Base-by-base conservation (phyloP, 768 basidiomycete species). In the Suillus plorans region DNA sequence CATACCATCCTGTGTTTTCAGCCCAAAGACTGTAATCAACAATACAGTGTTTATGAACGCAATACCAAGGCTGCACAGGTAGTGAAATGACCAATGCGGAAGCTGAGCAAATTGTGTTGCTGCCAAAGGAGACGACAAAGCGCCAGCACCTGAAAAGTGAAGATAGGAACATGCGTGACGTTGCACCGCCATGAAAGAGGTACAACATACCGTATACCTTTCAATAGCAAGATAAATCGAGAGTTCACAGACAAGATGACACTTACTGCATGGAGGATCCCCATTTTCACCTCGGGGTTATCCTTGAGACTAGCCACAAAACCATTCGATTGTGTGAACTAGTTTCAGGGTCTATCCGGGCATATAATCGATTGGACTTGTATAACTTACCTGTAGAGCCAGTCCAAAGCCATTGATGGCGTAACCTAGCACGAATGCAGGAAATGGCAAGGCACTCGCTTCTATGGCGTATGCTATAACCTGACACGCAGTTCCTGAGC, bases 1-100 rank as follows among this genome's bases (percentile, higher is more conserved):
- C 72, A 8, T 64, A 88, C 91, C 87, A 69, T 94, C 88, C 71
- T 92, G 89, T 0, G 78, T 81, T 72, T 86, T 86, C 64, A 89
- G 76, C 14, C 84, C 80, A 77, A 95, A 94, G 22, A 90, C 84
- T 7, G 72, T 60, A 4, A 82, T 61, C 2, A 94, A 75, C 3
- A 84, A 56, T 9, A 82, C 45, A 1, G 82, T 77, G 68, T 90
- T 92, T 47, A 80, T 67, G 1, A 87, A 61, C 0, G 90, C 85
- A n/a, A 95, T 71, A 2, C 86, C 89, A 0, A 94, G 77, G 0
- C 91, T 90, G 1, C 79, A 78, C 12, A 80, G 66, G 66, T 77
- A 84, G 66, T 83, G 78, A 57, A 76, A 78, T 16, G 76, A 78
- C 82, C 81, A 83, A 28, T 63, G 68, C 1, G 52, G 65, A 45